Percentiles rank a stretch among this genome's conserved stretches.
Evolutionary conservation across 768 basidiomycete species (phyloP).

Genomic region (Roridomyces roridus): DNA sequence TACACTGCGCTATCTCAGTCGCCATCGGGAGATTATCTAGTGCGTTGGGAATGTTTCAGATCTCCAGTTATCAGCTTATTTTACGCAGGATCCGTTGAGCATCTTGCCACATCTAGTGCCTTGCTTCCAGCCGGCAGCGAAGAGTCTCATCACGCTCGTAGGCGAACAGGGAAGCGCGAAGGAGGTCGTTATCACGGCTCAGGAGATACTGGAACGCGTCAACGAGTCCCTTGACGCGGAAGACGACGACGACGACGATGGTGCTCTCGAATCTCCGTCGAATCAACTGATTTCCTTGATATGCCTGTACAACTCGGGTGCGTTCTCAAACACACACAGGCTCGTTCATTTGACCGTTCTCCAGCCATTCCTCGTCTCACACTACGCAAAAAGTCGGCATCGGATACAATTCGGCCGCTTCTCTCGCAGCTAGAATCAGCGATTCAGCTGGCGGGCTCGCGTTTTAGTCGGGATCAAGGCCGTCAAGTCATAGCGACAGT

Average conservation of each 20-base stretch:
- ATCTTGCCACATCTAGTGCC: slow-evolving; percentile 46
- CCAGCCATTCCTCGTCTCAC: slow-evolving; percentile 54
- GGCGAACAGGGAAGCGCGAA: slow-evolving; percentile 49
- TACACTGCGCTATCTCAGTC: slow-evolving; percentile 34
- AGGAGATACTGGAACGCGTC: slow-evolving; percentile 51
- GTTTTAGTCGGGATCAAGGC: slow-evolving; percentile 37
- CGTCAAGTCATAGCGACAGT: slow-evolving; percentile 36
- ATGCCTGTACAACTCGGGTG: slow-evolving; percentile 47
- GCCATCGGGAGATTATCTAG: slow-evolving; percentile 30
- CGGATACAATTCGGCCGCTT: slow-evolving; percentile 49
- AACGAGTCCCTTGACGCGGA: slow-evolving; percentile 32
- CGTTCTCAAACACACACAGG: slow-evolving; percentile 11
- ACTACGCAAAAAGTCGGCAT: slow-evolving; percentile 46
- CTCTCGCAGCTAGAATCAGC: slow-evolving; percentile 42
- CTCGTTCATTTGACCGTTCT: not conserved
- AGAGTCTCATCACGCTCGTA: slow-evolving; percentile 46
- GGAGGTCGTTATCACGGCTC: slow-evolving; percentile 52
- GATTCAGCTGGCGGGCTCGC: slow-evolving; percentile 32
- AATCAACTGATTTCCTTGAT: slow-evolving; percentile 44
- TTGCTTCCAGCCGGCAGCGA: slow-evolving; percentile 43
- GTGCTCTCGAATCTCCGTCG: slow-evolving; percentile 27
- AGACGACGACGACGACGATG: slow-evolving; percentile 24
- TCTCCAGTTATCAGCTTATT: not conserved
- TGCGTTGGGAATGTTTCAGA: slow-evolving; percentile 14
- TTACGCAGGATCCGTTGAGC: slow-evolving; percentile 50